A percentile compares a stretch with the other conserved stretches of the same genome.
These are phyloP conservation scores for Ceratocystis eucalypticola DNA, from an alignment of 2,329 filamentous ascomycete species.

Conservation along the genomic window DNA sequence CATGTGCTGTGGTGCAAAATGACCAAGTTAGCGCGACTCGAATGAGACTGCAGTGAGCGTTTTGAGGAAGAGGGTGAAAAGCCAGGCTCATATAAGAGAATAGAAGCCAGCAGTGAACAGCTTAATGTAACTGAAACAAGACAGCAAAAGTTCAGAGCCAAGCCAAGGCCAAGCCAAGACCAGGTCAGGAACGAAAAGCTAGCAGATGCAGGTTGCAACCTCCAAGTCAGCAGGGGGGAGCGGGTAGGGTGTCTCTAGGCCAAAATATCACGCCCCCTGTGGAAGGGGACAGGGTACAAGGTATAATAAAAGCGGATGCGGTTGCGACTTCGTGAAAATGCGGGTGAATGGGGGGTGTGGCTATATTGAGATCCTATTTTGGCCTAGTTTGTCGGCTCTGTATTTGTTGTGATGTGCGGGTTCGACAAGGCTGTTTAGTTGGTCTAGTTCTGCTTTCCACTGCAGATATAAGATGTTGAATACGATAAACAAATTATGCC, in stretches of 20 bases:
- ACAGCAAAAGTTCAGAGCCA: not conserved
- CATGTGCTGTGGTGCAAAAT: not conserved
- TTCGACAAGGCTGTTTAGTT: not conserved
- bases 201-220: conserved; percentile 1
- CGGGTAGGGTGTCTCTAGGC: conserved; percentile 1
- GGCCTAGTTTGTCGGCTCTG: too few relatives aligned
- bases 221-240: not conserved
- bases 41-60: not conserved
- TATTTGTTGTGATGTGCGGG: not conserved
- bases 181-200: conserved; percentile 11
- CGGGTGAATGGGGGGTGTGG: not conserved
- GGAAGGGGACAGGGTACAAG: not conserved
- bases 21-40: not conserved
- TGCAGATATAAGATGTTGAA: not conserved
- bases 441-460: not conserved
- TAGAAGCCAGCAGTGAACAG: not conserved
- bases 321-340: not conserved
- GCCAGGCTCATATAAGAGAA: not conserved
- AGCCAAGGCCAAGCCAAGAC: not conserved
- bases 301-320: conserved; percentile 1
- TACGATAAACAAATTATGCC: not conserved
- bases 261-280: not conserved
- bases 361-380: not conserved
- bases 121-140: conserved; percentile 4
- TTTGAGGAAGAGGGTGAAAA: not conserved